Percentiles rank a stretch among this genome's conserved stretches.
Evolutionary conservation across 23 red algal species (phyloP).

Genomic region (Gracilaria vermiculophylla): DNA sequence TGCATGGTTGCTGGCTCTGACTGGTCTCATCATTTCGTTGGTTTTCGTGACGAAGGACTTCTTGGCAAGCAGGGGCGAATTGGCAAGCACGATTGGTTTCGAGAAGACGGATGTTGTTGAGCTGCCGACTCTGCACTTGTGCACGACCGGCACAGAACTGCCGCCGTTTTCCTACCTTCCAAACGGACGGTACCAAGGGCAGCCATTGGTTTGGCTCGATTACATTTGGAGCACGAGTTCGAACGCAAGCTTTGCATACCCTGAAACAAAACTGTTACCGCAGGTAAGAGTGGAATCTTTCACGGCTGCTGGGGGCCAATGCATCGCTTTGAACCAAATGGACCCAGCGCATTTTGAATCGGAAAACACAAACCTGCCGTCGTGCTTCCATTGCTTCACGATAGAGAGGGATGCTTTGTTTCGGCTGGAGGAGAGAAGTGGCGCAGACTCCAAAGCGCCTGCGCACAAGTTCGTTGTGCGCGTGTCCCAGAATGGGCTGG

Average conservation of each 20-base stretch:
- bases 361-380: conserved; percentile 24
- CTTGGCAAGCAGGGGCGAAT: conserved; percentile 38
- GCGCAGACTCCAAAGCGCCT: not conserved
- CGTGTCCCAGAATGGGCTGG: conserved; percentile 26
- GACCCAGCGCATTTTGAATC: conserved; percentile 24
- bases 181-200: conserved; percentile 32
- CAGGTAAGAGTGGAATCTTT: conserved; percentile 25
- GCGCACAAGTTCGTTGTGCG: conserved; percentile 3
- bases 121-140: conserved; percentile 44
- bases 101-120: conserved; percentile 1
- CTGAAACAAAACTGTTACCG: conserved; percentile 28
- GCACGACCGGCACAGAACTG: conserved; percentile 33
- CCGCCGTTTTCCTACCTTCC: conserved; percentile 14
- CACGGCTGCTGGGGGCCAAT: conserved; percentile 5
- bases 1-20: conserved; percentile 45
- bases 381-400: conserved; percentile 53
- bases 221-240: conserved; percentile 2
- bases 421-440: not conserved
- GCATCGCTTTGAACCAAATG: conserved; percentile 38
- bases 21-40: conserved; percentile 57
- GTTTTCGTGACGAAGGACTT: conserved; percentile 69
- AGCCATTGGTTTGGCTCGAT: conserved; percentile 61
- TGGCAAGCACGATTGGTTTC: conserved; percentile 35
- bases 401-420: not conserved
- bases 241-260: conserved; percentile 17